A percentile compares a stretch with the other conserved stretches of the same genome.
Conservation (phyloP, 768 basidiomycete species). For the Tylopilus vinaceipallidus region DNA sequence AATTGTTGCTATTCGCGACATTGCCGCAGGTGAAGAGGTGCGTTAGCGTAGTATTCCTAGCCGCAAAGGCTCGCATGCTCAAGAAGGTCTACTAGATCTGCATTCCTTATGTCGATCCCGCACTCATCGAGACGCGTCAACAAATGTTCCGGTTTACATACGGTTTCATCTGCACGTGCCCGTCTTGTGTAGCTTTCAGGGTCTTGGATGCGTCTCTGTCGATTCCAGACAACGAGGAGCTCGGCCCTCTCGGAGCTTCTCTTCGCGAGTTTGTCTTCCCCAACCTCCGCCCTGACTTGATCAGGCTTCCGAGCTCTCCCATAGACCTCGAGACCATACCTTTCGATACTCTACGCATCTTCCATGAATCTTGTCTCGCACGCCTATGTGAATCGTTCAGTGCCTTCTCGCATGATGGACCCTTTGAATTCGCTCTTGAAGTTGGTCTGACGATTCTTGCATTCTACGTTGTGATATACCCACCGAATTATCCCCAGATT, state of each 20-base stretch:
- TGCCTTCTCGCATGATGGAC: constrained; percentile 64
- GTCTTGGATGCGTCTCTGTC: constrained; percentile 38
- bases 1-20: constrained; percentile 59
- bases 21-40: constrained; percentile 66
- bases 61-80: background rate
- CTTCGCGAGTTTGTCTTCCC: constrained; percentile 42
- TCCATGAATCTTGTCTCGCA: constrained; percentile 60
- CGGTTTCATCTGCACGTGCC: constrained; percentile 64
- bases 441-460: constrained; percentile 59
- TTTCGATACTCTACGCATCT: constrained; percentile 36
- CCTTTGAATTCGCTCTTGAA: constrained; percentile 48
- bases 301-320: constrained; percentile 27
- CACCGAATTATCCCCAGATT: constrained; percentile 77
- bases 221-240: constrained; percentile 29
- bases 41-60: background rate
- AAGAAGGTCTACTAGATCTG: constrained; percentile 49
- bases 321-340: constrained; percentile 38
- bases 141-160: constrained; percentile 61
- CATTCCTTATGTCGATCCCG: constrained; percentile 78
- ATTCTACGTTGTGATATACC: constrained; percentile 69
- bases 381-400: constrained; percentile 63
- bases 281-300: constrained; percentile 18
- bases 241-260: constrained; percentile 23
- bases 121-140: constrained; percentile 58
- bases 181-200: constrained; percentile 50